Evolutionary conservation across 495 filamentous ascomycete species (phyloP), one percentile per base, ranked within the genome.

Genomic region (Beverwykella pulmonaria): DNA sequence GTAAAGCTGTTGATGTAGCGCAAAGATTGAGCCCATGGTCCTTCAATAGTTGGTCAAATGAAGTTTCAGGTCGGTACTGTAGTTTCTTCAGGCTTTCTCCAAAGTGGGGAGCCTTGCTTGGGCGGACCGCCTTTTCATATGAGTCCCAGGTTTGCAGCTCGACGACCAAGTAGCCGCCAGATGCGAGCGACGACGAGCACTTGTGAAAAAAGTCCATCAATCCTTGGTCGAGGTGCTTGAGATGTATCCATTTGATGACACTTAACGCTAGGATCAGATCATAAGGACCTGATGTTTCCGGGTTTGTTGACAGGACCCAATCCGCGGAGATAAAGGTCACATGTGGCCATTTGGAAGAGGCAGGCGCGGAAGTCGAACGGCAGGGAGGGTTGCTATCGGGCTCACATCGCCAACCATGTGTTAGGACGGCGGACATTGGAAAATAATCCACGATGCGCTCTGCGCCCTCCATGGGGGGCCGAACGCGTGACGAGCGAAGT

Each of bases 241-340:
- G 68, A 50, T 80, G 78, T 17, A 80, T 70, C 78, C 78, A 80
- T 41, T 79, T 79, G 53, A 78, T 65, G 66, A 80, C 74, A 23
- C 74, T 79, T 47, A 80, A 53, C 22, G 77, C 75, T 47, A 79
- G 68, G 60, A 79, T 72, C 19, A 77, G 65, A 58, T 76, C 68
- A 47, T 75, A 79, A 17, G 67, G 68, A 49, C 50, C 70, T 23
- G 58, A 50, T 27, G 47, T 54, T 14, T 46, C 68, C 63, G 69
- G 62, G 62, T 63, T 68, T 32, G 59, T 17, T n/a, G 60, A 65
- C 27, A 61, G 63, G 46, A 57, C 63, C 71, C 68, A 78, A 61
- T 78, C 75, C 52, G 66, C 73, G 20, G 55, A 63, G 41, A 57
- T 59, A 58, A 79, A 79, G 17, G 27, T 59, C 30, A 76, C 73